Percentiles rank a stretch among this genome's conserved stretches.
These are phyloP conservation scores for Lupinus albus DNA, from an alignment of 306 rosid genomes.

Conservation along the genomic window DNA sequence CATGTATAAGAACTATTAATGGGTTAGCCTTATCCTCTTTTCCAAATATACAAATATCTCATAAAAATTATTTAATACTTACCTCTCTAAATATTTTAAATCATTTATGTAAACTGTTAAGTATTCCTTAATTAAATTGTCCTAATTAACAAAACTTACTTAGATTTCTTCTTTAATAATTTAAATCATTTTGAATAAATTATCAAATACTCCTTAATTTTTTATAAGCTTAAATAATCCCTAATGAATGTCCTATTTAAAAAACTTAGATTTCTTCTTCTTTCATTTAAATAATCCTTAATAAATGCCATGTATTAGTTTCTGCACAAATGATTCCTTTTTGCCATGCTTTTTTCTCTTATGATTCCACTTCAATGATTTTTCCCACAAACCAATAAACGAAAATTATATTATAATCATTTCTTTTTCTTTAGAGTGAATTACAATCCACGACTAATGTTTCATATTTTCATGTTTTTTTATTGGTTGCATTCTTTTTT, in stretches of 20 bases:
- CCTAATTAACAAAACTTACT: neutral
- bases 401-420: conserved; percentile 22
- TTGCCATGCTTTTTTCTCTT: neutral
- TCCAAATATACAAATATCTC: neutral
- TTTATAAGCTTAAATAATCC: no score
- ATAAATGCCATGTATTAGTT: conserved; percentile 18
- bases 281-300: neutral
- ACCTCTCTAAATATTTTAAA: no score
- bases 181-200: no score
- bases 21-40: neutral
- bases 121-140: neutral
- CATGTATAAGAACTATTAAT: no score
- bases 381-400: conserved; percentile 8
- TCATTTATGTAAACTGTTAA: no score
- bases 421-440: conserved; percentile 46
- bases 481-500: conserved; percentile 1
- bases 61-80: neutral
- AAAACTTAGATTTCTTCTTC: neutral
- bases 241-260: no score
- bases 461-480: neutral
- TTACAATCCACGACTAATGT: conserved; percentile 43
- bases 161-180: neutral
- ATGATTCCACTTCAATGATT: conserved; percentile 21
- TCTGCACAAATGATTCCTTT: conserved; percentile 28
- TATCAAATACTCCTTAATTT: no score